Evolutionary conservation across 371 early-diverging fungal species (phyloP).

Genomic region (Haplosporangium sp.): DNA sequence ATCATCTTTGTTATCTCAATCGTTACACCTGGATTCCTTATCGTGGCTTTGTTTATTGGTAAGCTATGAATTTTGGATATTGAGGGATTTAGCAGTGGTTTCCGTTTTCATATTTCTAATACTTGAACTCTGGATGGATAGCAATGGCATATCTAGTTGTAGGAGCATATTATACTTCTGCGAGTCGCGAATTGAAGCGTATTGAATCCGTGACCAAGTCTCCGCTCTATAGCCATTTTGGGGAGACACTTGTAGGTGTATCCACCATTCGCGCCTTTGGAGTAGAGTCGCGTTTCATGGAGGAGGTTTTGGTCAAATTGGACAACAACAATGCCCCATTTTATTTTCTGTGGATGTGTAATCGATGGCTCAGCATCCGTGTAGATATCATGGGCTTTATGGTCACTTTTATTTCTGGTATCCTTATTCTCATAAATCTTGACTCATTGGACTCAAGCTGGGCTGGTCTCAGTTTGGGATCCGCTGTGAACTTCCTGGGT

Average conservation of each 20-base stretch:
- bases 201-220: slow-evolving; percentile 81
- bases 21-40: slow-evolving; percentile 71
- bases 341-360: slow-evolving; percentile 80
- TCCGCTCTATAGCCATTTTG: slow-evolving; percentile 83
- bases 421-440: slow-evolving; percentile 55
- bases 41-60: slow-evolving; percentile 55
- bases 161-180: slow-evolving; percentile 72
- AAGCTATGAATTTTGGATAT: background rate
- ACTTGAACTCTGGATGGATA: slow-evolving; percentile 4
- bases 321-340: slow-evolving; percentile 78
- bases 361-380: slow-evolving; percentile 87
- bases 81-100: background rate
- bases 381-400: slow-evolving; percentile 73
- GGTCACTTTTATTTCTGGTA: slow-evolving; percentile 72
- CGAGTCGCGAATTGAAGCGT: slow-evolving; percentile 84
- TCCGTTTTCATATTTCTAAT: background rate
- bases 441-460: slow-evolving; percentile 72
- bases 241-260: slow-evolving; percentile 77
- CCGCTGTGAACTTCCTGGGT: slow-evolving; percentile 78
- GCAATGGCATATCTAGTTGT: slow-evolving; percentile 61
- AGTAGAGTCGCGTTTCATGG: slow-evolving; percentile 67
- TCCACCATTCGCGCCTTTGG: slow-evolving; percentile 87
- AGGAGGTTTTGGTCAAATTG: slow-evolving; percentile 63
- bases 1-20: slow-evolving; percentile 71
- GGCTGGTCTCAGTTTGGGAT: slow-evolving; percentile 82